These are phyloP conservation scores for Nannochloris sp. DNA, from an alignment of 139 green algal species.

Conservation along the genomic window DNA sequence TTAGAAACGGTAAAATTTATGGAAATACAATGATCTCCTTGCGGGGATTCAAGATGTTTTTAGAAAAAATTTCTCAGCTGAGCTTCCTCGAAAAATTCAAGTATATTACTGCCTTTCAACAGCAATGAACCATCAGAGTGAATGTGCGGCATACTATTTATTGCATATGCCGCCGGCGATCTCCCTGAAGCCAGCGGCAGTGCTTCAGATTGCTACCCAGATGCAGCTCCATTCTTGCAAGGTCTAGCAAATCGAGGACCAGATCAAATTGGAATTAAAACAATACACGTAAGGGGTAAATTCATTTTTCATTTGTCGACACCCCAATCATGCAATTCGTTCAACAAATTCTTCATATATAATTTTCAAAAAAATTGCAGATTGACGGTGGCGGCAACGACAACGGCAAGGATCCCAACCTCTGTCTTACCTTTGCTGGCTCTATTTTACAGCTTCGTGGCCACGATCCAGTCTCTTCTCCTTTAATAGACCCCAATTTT, in stretches of 20 bases:
- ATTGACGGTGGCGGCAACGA: not conserved
- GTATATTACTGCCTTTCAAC: not conserved
- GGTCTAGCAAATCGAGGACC: not conserved
- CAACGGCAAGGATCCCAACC: not conserved
- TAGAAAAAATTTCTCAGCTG: not conserved
- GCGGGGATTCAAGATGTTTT: not conserved
- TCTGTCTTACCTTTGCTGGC: slow-evolving; percentile 7
- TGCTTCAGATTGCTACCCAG: not conserved
- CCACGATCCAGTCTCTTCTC: not conserved
- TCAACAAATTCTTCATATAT: not conserved
- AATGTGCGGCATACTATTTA: slow-evolving; percentile 13
- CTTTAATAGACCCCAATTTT: slow-evolving; percentile 1
- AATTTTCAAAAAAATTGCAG: not conserved
- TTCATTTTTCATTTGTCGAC: too few species aligned
- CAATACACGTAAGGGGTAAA: not conserved
- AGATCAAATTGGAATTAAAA: not conserved
- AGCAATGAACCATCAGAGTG: not conserved
- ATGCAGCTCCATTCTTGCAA: not conserved
- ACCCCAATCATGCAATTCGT: too few species aligned
- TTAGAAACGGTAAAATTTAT: not conserved
- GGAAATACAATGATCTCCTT: not conserved
- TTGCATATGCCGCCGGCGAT: not conserved
- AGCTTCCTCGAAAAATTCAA: not conserved
- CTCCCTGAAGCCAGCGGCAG: not conserved
- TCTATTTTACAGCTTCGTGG: slow-evolving; percentile 73